These are phyloP conservation scores for Backusella liffmaniae DNA, from an alignment of 192 early-diverging fungal genomes.

Conservation along the genomic window DNA sequence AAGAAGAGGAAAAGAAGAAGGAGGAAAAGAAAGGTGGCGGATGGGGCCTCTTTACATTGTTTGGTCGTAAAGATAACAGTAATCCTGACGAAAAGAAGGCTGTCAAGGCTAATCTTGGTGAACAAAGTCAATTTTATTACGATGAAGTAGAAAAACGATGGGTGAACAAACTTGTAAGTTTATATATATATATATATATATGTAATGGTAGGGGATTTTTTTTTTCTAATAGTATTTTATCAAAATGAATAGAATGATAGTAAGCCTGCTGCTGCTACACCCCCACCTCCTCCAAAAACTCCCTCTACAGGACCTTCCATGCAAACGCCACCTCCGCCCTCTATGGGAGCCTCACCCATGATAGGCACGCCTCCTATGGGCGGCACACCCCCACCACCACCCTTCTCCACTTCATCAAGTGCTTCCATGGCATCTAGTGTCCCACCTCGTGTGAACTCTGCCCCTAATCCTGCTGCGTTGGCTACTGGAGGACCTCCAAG, in stretches of 20 bases:
- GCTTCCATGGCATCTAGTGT: not conserved
- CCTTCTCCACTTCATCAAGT: not conserved
- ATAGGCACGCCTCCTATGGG: conserved; percentile 25
- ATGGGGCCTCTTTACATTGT: conserved; percentile 38
- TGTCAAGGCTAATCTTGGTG: conserved; percentile 84
- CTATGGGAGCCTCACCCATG: not conserved
- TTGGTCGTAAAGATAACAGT: conserved; percentile 13
- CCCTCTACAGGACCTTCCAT: conserved; percentile 13
- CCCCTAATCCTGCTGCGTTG: conserved; percentile 19
- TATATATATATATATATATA: not conserved
- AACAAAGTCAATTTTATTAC: conserved; percentile 82
- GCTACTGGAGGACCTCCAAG: not conserved
- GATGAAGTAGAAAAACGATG: conserved; percentile 85
- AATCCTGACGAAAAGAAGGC: conserved; percentile 36
- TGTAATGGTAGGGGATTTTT: too few species aligned
- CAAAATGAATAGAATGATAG: conserved; percentile 21
- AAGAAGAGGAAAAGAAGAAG: conserved; percentile 17
- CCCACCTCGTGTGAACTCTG: conserved; percentile 6
- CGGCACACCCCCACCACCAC: not conserved
- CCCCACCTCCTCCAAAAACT: conserved; percentile 29
- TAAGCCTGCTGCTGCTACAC: conserved; percentile 15
- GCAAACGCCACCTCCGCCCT: not conserved
- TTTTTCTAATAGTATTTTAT: not conserved
- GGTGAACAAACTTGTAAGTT: conserved; percentile 74
- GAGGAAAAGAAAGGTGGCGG: conserved; percentile 18